These are phyloP conservation scores for Wickerhamiella australiensis DNA, from an alignment of 805 yeast species.

Conservation along the genomic window DNA sequence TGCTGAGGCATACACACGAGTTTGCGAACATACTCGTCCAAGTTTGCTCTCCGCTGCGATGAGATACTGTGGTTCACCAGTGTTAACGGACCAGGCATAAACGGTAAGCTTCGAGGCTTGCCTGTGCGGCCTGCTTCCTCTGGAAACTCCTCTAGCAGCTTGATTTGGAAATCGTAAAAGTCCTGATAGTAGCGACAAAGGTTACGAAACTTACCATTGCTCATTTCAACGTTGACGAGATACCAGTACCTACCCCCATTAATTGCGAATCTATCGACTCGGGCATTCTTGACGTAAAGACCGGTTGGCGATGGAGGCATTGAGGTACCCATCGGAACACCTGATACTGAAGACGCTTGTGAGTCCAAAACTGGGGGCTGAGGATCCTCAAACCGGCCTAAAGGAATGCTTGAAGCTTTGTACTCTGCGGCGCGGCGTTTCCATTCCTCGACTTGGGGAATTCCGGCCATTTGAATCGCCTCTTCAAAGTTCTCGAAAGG, in stretches of 20 bases:
- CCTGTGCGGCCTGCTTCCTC: constrained; percentile 84
- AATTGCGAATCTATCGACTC: constrained; percentile 66
- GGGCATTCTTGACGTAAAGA: constrained; percentile 42
- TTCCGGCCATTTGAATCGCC: constrained; percentile 51
- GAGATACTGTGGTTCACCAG: constrained; percentile 72
- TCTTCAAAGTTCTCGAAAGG: constrained; percentile 44
- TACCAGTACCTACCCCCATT: constrained; percentile 88
- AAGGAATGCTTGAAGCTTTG: constrained; percentile 75
- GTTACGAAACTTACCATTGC: constrained; percentile 56
- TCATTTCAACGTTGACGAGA: constrained; percentile 52
- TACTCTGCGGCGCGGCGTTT: constrained; percentile 79
- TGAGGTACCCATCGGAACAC: not conserved
- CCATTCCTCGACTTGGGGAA: constrained; percentile 96
- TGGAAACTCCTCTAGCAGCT: constrained; percentile 70
- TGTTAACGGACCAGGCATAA: constrained; percentile 91
- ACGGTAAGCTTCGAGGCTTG: constrained; percentile 70
- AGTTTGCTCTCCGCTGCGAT: constrained; percentile 40
- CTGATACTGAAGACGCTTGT: not conserved
- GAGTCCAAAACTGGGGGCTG: not conserved
- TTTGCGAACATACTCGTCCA: constrained; percentile 45
- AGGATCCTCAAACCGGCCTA: constrained; percentile 36
- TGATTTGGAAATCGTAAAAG: constrained; percentile 86
- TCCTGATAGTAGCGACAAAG: constrained; percentile 89
- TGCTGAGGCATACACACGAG: constrained; percentile 63
- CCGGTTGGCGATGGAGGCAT: not conserved